Evolutionary conservation across 306 rosid species (phyloP).

Genomic region (Myrica gale): DNA sequence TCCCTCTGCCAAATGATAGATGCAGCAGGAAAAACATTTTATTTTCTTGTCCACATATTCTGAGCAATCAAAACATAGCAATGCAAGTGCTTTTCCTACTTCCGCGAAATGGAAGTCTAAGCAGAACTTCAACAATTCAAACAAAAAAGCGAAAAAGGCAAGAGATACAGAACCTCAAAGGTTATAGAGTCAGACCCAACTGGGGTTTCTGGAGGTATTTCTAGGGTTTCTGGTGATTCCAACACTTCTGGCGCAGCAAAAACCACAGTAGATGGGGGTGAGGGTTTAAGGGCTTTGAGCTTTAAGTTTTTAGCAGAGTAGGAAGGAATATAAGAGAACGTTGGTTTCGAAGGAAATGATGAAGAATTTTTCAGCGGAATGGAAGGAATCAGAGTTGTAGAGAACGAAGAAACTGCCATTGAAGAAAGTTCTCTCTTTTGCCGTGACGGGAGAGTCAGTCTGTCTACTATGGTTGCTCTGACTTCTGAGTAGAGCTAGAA

Average conservation of each 20-base stretch:
- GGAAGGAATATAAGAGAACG: constrained; percentile 31
- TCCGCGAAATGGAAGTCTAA: neutral
- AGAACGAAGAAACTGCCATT: constrained; percentile 76
- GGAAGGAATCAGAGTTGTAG: constrained; percentile 50
- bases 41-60: neutral
- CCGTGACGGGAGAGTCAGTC: neutral
- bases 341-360: constrained; percentile 39
- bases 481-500: constrained; percentile 2
- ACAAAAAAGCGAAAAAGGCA: constrained; percentile 7
- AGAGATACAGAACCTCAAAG: constrained; percentile 43
- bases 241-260: constrained; percentile 70
- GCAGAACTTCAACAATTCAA: neutral
- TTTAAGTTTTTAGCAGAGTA: constrained; percentile 34
- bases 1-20: constrained; percentile 14
- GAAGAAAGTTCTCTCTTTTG: constrained; percentile 27
- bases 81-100: neutral
- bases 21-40: neutral
- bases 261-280: constrained; percentile 44
- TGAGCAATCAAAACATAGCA: neutral
- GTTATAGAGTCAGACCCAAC: constrained; percentile 35
- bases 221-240: constrained; percentile 42
- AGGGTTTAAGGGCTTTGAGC: constrained; percentile 39
- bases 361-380: constrained; percentile 49
- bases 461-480: no score
- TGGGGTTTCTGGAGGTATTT: constrained; percentile 41